Percentiles rank a stretch among this genome's conserved stretches.
Evolutionary conservation across 768 basidiomycete species (phyloP).

Genomic region (Agaricus blazei): DNA sequence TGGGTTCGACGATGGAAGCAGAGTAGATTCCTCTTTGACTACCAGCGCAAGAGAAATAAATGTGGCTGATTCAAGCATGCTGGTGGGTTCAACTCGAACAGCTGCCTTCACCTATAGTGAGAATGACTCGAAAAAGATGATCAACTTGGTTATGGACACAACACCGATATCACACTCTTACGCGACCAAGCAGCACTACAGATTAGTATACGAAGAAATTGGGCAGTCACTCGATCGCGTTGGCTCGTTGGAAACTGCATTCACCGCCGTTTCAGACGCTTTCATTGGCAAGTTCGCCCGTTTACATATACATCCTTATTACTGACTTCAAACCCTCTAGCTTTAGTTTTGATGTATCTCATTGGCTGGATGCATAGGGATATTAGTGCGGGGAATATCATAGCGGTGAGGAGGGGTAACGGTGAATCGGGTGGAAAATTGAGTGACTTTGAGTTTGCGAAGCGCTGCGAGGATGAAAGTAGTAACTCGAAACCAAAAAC

Average conservation of each 20-base stretch:
- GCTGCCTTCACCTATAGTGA: not conserved
- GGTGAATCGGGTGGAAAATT: not conserved
- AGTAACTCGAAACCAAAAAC: not conserved
- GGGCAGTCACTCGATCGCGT: constrained; percentile 21
- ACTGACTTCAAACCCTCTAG: not conserved
- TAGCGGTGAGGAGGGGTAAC: not conserved
- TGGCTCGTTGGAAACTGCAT: constrained; percentile 12
- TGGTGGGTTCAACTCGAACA: not conserved
- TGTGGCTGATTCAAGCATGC: not conserved
- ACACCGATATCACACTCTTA: not conserved
- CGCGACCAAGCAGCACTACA: not conserved
- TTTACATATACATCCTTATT: not conserved
- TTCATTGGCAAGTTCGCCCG: not conserved
- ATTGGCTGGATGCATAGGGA: constrained; percentile 9
- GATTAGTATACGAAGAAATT: not conserved
- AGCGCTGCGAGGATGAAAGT: not conserved
- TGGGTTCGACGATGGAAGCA: not conserved
- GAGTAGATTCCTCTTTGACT: not conserved
- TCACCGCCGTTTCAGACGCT: not conserved
- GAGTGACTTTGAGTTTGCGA: constrained; percentile 11
- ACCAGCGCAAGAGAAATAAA: not conserved
- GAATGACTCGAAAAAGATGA: not conserved
- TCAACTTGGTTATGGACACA: not conserved
- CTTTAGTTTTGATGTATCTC: constrained; percentile 6
- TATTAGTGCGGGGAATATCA: constrained; percentile 7